phyloP scores from a whole-genome alignment of 2,329 filamentous ascomycete genomes.

The Aspergillus sp. region DNA sequence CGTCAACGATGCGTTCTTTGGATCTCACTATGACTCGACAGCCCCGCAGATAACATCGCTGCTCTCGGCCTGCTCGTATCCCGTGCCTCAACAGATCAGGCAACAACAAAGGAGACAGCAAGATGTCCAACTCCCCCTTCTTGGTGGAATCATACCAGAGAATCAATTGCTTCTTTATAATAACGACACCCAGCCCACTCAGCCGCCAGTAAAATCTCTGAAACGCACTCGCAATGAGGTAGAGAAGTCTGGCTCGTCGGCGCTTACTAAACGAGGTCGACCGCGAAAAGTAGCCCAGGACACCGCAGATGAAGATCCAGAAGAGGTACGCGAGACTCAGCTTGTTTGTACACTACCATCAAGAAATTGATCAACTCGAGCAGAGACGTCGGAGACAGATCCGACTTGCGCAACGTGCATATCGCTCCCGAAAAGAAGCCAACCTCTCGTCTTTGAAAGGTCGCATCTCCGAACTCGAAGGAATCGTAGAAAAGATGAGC shows the following conservation, averaged over 20 bases:
- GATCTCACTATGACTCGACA: background rate
- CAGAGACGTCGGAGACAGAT: constrained; percentile 30
- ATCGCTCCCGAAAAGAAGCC: constrained; percentile 29
- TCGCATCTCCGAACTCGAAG: constrained; percentile 24
- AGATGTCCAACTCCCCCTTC: background rate
- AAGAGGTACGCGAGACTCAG: constrained; percentile 18
- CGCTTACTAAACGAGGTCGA: constrained; percentile 22
- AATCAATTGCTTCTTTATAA: background rate
- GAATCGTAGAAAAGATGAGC: constrained; percentile 26
- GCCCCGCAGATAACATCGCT: constrained; percentile 18
- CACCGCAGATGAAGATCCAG: constrained; percentile 16
- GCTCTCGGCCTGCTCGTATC: constrained; percentile 24
- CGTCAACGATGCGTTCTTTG: constrained; percentile 3
- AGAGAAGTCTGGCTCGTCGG: background rate
- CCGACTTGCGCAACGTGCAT: constrained; percentile 29
- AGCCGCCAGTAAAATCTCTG: background rate
- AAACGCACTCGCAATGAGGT: constrained; percentile 2
- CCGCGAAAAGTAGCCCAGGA: constrained; percentile 19
- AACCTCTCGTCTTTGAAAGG: constrained; percentile 20
- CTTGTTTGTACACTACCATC: background rate
- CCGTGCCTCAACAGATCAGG: constrained; percentile 15
- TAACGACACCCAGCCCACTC: background rate
- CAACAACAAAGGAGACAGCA: background rate
- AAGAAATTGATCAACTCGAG: background rate
- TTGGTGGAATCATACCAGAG: background rate